phyloP scores from a whole-genome alignment of 495 filamentous ascomycete species.

The Penicillium coffeae region DNA sequence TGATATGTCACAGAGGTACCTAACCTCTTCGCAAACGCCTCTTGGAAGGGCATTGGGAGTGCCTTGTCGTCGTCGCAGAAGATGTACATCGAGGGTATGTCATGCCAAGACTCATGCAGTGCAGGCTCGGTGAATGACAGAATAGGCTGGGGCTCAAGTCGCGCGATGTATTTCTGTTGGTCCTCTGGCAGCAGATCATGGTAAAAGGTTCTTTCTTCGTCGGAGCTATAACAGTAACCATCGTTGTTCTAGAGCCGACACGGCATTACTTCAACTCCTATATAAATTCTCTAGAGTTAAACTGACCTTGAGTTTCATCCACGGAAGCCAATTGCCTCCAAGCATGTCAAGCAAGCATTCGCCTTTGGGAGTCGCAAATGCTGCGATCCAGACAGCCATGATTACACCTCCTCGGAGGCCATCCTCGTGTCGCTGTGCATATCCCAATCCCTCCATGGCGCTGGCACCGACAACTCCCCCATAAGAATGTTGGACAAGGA shows the following conservation, averaged over 20 bases:
- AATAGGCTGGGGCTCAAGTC: conserved; percentile 14
- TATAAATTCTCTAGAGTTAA: too few relatives aligned
- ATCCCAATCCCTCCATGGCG: conserved; percentile 39
- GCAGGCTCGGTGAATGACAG: conserved; percentile 14
- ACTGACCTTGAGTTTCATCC: conserved; percentile 14
- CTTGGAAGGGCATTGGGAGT: conserved; percentile 33
- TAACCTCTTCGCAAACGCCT: conserved; percentile 16
- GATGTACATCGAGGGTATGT: conserved; percentile 45
- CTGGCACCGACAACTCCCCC: conserved; percentile 36
- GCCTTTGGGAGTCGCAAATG: conserved; percentile 29
- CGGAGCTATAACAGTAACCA: conserved; percentile 14
- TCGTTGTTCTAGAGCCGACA: neutral
- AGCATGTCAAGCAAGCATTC: conserved; percentile 17
- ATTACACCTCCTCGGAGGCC: conserved; percentile 38
- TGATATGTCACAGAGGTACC: conserved; percentile 10
- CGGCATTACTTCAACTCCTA: too few relatives aligned
- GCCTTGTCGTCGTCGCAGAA: conserved; percentile 43
- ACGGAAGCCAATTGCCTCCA: conserved; percentile 16
- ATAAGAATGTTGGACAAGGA: conserved; percentile 42
- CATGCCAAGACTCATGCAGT: conserved; percentile 43
- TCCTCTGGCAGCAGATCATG: conserved; percentile 23
- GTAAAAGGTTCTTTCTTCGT: conserved; percentile 15
- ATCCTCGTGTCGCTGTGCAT: conserved; percentile 20
- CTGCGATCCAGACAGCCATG: conserved; percentile 34
- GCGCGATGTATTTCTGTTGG: conserved; percentile 13